phyloP scores from a whole-genome alignment of 176 grass and related monocot species.

The Aegilops bicornis region DNA sequence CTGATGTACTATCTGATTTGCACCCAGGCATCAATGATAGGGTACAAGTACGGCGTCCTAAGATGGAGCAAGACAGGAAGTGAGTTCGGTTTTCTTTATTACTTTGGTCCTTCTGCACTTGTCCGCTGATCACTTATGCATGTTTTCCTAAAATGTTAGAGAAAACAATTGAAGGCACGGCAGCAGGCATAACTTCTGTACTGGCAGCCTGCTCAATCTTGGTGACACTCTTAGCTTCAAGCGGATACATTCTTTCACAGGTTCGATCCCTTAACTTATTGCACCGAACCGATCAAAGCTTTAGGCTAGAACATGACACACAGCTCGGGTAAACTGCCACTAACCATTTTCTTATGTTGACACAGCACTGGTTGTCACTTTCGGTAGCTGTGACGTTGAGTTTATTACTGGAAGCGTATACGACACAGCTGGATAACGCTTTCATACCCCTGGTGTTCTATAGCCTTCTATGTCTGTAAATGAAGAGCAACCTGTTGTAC shows the following conservation, averaged over 20 bases:
- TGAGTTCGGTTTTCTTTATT: slow-evolving; percentile 38
- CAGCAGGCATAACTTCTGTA: slow-evolving; percentile 93
- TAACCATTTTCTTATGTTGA: slow-evolving; percentile 15
- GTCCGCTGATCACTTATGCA: neutral
- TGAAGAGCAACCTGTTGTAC: slow-evolving; percentile 17
- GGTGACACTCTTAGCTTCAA: slow-evolving; percentile 77
- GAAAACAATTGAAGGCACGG: slow-evolving; percentile 97
- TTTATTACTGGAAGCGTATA: slow-evolving; percentile 81
- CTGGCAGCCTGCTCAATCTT: slow-evolving; percentile 75
- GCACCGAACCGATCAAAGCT: neutral
- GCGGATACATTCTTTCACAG: slow-evolving; percentile 91
- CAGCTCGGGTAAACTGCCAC: neutral
- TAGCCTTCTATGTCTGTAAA: slow-evolving; percentile 82
- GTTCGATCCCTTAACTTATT: slow-evolving; percentile 31
- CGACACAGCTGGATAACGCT: slow-evolving; percentile 89
- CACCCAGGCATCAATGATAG: slow-evolving; percentile 89
- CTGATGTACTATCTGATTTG: slow-evolving; percentile 11
- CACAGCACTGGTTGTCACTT: slow-evolving; percentile 90
- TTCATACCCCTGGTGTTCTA: slow-evolving; percentile 95
- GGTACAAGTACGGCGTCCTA: slow-evolving; percentile 85
- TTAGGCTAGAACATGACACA: neutral
- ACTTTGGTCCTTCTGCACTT: neutral
- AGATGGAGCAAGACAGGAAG: slow-evolving; percentile 99
- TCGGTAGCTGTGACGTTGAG: slow-evolving; percentile 75
- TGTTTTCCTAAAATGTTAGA: slow-evolving; percentile 34